Base-by-base conservation (phyloP, 306 rosid genomes). In the Vicia villosa region DNA sequence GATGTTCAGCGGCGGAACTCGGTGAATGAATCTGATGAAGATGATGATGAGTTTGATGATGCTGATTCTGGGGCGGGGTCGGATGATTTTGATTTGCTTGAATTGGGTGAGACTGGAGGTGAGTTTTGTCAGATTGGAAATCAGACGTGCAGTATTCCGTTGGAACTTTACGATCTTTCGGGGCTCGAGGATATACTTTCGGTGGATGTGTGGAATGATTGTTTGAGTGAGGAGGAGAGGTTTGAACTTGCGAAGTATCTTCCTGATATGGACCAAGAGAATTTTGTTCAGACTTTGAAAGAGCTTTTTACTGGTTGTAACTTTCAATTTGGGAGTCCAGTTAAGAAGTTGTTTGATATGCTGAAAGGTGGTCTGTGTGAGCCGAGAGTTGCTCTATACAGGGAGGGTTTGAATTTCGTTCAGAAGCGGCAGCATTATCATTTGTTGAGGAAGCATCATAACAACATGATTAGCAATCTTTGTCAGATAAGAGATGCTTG, bases 61-160 rank as follows among this genome's bases (percentile, higher is more conserved):
- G 99, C 95, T 0, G 97, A 95, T 79, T 95, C 99, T 3, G 97
- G 99, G 82, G 97, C 99, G 0, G 99, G 97, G 65, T 95, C 99
- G 3, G 99, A 95, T 78, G 99, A 95, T 83, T 95, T 89, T 84
- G 99, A 95, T 85, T 83, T 91, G 81, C 83, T 95, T 70, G 97
- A 95, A 83, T 80, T 91, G 83, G 97, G 97, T 54, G 99, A 95
- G 74, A 91, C 95, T 0, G 87, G 95, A 9, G 97, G 86, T 6
- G 99, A 95, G 84, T 95, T 91, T 87, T 95, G 97, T 70, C 99
- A 91, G 71, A 79, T 95, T 74, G 97, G 89, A 79, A 89, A 86
- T 63, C 95, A 91, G 82, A 95, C 97, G 57, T 91, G 99, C 66
- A 86, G 88, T 80, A 87, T 95, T 85, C 97, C 99, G 0, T 78